phyloP scores from a whole-genome alignment of 371 early-diverging fungal species.

The Mucor plumbeus region DNA sequence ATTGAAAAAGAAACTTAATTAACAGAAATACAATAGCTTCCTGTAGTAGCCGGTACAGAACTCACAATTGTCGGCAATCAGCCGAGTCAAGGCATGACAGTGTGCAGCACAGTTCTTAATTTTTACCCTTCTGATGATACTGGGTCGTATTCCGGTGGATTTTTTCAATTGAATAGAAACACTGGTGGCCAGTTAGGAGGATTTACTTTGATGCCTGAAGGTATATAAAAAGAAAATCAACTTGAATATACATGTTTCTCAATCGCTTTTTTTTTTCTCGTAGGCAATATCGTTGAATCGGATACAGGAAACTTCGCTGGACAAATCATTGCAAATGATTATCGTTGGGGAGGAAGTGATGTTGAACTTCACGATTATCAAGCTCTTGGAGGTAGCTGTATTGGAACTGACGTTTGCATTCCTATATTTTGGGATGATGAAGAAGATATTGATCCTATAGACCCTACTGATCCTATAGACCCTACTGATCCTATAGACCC shows the following conservation, averaged over 20 bases:
- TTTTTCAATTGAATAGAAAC: conserved; percentile 15
- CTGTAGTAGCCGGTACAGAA: conserved; percentile 19
- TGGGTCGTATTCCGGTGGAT: conserved; percentile 13
- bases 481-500: background rate
- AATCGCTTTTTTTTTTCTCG: background rate
- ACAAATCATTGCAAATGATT: conserved; percentile 23
- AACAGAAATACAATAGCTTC: conserved; percentile 14
- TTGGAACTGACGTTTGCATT: conserved; percentile 20
- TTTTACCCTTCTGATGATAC: conserved; percentile 28
- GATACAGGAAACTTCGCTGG: conserved; percentile 33
- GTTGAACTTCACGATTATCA: conserved; percentile 25
- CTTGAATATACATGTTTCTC: no score
- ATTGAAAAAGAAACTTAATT: background rate
- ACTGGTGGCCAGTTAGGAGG: conserved; percentile 29
- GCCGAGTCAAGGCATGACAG: conserved; percentile 16
- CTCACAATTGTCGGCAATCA: conserved; percentile 12
- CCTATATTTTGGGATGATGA: background rate
- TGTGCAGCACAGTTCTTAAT: conserved; percentile 27
- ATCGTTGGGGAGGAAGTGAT: conserved; percentile 15
- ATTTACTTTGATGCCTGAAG: conserved; percentile 27
- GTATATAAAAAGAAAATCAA: background rate
- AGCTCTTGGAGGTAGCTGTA: conserved; percentile 15
- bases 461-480: background rate
- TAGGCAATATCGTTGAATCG: conserved; percentile 21
- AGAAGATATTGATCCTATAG: background rate